These are phyloP conservation scores for Podospora pseudopauciseta DNA, from an alignment of 495 filamentous ascomycete genomes.

Conservation along the genomic window DNA sequence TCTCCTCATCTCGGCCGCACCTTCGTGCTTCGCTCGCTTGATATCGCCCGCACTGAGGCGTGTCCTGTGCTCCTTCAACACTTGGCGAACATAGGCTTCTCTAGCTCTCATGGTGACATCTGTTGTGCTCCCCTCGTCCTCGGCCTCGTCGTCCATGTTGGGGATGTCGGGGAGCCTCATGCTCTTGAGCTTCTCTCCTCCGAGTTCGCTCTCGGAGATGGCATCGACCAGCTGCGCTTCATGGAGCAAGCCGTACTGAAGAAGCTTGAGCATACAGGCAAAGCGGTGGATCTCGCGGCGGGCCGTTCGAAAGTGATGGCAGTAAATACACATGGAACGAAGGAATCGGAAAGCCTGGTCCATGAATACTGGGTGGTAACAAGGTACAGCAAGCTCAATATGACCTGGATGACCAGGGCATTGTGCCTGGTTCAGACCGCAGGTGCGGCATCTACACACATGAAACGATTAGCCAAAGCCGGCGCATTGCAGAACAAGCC, in stretches of 20 bases:
- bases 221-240: conserved; percentile 65
- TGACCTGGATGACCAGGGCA: conserved; percentile 95
- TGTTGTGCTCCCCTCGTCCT: conserved; percentile 30
- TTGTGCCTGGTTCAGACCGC: conserved; percentile 67
- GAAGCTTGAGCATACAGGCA: conserved; percentile 78
- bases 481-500: neutral
- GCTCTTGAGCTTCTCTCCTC: conserved; percentile 23
- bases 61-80: conserved; percentile 54
- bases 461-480: conserved; percentile 20
- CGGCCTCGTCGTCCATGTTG: conserved; percentile 21
- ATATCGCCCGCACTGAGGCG: conserved; percentile 49
- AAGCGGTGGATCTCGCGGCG: conserved; percentile 69
- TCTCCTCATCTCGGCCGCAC: conserved; percentile 70
- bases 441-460: conserved; percentile 75
- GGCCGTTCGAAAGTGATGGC: conserved; percentile 73
- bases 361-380: conserved; percentile 93
- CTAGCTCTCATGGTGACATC: conserved; percentile 58
- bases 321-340: conserved; percentile 83
- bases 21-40: conserved; percentile 70
- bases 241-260: conserved; percentile 77
- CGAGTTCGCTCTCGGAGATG: conserved; percentile 49
- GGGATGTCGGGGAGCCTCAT: conserved; percentile 28
- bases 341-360: conserved; percentile 82
- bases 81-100: conserved; percentile 64
- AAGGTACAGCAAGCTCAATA: conserved; percentile 85